Conservation (phyloP, 345 rosid genomes). For the Salix koriyanagi region DNA sequence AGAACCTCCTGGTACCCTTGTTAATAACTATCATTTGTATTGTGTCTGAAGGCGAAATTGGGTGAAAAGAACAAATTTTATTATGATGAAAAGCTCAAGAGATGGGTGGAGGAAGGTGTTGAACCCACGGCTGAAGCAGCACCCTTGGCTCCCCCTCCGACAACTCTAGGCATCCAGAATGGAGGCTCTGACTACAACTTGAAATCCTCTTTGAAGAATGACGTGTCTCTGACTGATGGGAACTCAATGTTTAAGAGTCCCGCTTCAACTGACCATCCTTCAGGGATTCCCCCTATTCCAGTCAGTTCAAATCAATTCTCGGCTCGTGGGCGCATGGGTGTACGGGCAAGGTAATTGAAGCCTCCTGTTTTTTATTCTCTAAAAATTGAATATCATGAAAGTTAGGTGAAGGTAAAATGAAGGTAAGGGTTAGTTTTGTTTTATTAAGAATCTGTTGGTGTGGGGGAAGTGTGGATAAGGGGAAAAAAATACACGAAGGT, state of each 20-base stretch:
- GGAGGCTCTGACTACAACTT: conserved; percentile 61
- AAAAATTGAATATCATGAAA: background rate
- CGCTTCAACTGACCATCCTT: conserved; percentile 42
- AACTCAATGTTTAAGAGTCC: conserved; percentile 48
- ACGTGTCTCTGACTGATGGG: conserved; percentile 46
- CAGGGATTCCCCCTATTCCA: conserved; percentile 84
- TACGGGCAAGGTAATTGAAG: conserved; percentile 67
- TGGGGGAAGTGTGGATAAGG: background rate
- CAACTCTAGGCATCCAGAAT: conserved; percentile 56
- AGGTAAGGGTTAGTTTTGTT: background rate
- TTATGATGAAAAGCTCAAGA: conserved; percentile 86
- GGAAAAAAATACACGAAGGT: background rate
- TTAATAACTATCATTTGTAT: conserved; percentile 17
- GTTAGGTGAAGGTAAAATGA: background rate
- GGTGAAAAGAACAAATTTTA: conserved; percentile 86
- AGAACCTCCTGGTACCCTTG: background rate
- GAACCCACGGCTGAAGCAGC: conserved; percentile 82
- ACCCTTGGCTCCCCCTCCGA: conserved; percentile 85
- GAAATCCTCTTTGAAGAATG: conserved; percentile 50
- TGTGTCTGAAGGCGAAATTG: conserved; percentile 71
- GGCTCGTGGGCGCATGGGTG: conserved; percentile 84
- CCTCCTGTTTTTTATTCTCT: background rate
- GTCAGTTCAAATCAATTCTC: conserved; percentile 75
- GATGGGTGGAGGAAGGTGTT: conserved; percentile 98
- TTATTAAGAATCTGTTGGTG: background rate